Evolutionary conservation across 148 eudicot genomes (phyloP).

Genomic region (Vaccinium darrowii): DNA sequence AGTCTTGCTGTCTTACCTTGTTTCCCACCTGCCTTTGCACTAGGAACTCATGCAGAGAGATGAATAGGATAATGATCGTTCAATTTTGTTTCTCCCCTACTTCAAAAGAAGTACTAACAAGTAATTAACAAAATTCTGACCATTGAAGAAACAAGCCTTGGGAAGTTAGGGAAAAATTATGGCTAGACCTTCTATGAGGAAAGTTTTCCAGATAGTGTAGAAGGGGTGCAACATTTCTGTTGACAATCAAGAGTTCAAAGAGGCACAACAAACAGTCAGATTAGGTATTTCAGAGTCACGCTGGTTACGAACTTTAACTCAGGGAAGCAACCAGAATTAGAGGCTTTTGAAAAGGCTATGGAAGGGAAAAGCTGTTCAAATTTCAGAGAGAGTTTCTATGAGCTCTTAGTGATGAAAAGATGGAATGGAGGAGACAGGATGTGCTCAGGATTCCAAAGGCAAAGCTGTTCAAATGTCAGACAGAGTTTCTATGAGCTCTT

Average conservation of each 20-base stretch:
- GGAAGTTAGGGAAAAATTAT: neutral
- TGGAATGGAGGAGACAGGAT: neutral
- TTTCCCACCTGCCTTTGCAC: neutral
- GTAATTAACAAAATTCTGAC: neutral
- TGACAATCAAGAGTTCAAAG: neutral
- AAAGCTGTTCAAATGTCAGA: neutral
- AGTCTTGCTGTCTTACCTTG: neutral
- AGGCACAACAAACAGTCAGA: neutral
- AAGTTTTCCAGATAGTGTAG: neutral
- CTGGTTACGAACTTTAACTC: neutral
- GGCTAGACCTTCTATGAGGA: neutral
- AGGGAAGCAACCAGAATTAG: neutral
- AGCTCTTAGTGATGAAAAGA: no score
- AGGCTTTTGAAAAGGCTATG: neutral
- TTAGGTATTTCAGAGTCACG: neutral
- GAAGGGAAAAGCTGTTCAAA: no score
- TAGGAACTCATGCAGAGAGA: neutral
- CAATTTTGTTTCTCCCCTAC: neutral
- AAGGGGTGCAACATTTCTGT: neutral
- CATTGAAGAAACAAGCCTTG: neutral
- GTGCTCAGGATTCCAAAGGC: neutral
- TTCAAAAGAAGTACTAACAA: neutral
- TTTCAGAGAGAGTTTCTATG: no score
- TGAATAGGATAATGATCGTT: neutral
- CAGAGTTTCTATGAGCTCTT: neutral